phyloP scores from a whole-genome alignment of 352 stramenopile genomes.

The Thalassiosira mediterranea region DNA sequence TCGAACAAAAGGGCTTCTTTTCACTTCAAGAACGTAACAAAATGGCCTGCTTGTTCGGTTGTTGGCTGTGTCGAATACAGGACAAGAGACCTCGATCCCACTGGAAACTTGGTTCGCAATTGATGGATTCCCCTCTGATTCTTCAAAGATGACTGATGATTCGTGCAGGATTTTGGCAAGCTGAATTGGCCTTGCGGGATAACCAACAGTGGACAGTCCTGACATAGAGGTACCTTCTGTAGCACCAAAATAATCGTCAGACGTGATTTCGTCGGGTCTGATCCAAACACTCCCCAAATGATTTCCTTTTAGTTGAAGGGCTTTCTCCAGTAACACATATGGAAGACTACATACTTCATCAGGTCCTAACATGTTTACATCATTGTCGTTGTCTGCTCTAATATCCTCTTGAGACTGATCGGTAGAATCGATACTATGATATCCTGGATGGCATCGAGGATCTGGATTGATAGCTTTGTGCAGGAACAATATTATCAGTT shows the following conservation, averaged over 20 bases:
- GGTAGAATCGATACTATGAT: too few species aligned
- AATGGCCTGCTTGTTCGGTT: constrained; percentile 64
- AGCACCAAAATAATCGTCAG: constrained; percentile 26
- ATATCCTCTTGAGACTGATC: constrained; percentile 19
- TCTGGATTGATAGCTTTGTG: constrained; percentile 42
- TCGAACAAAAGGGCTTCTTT: constrained; percentile 74
- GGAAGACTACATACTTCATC: constrained; percentile 77
- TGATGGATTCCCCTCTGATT: constrained; percentile 57
- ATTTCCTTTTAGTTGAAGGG: constrained; percentile 69
- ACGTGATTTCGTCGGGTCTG: constrained; percentile 61
- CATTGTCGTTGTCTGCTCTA: constrained; percentile 23
- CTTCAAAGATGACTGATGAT: constrained; percentile 73
- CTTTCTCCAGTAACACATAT: constrained; percentile 81
- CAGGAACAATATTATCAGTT: constrained; percentile 9
- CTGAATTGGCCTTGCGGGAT: constrained; percentile 76
- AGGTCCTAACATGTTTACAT: constrained; percentile 53
- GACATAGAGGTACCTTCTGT: constrained; percentile 8
- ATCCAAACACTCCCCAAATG: constrained; percentile 85
- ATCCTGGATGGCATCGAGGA: constrained; percentile 46
- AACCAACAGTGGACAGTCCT: constrained; percentile 44
- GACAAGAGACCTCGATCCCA: constrained; percentile 80
- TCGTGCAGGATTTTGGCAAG: constrained; percentile 83
- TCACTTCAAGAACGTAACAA: constrained; percentile 85
- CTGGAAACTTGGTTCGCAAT: constrained; percentile 61
- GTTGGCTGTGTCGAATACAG: constrained; percentile 55